Conservation (phyloP, 768 basidiomycete genomes). For the Mycena filopes region DNA sequence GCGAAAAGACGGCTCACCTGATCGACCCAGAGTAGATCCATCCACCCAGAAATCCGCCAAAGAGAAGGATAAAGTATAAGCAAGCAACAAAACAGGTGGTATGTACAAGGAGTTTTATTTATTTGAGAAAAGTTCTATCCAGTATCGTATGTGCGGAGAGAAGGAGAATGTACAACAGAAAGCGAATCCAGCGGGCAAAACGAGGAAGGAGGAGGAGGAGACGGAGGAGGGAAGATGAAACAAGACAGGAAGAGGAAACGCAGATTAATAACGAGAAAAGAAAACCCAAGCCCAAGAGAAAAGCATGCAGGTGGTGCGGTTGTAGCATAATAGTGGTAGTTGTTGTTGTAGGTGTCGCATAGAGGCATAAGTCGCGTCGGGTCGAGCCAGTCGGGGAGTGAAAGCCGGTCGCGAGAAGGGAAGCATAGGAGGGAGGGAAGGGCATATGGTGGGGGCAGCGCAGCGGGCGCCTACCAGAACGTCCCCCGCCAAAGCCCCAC, state of each 20-base stretch:
- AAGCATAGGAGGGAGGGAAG: too few species aligned
- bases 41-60: background rate
- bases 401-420: background rate
- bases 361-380: background rate
- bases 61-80: background rate
- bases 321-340: background rate
- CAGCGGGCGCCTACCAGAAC: constrained; percentile 27
- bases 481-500: constrained; percentile 28
- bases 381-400: too few species aligned
- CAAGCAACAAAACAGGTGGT: too few species aligned
- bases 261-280: background rate
- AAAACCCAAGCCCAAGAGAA: background rate
- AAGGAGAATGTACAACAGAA: background rate
- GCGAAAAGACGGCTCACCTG: background rate
- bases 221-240: background rate
- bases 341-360: background rate
- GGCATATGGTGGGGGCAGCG: background rate
- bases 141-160: background rate
- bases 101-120: background rate
- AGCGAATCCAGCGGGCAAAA: background rate
- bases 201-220: background rate
- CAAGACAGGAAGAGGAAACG: background rate
- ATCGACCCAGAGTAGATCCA: background rate
- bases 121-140: too few species aligned
- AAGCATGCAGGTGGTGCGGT: background rate